phyloP scores from a whole-genome alignment of 2,329 filamentous ascomycete genomes.

The Clonostachys rosea region DNA sequence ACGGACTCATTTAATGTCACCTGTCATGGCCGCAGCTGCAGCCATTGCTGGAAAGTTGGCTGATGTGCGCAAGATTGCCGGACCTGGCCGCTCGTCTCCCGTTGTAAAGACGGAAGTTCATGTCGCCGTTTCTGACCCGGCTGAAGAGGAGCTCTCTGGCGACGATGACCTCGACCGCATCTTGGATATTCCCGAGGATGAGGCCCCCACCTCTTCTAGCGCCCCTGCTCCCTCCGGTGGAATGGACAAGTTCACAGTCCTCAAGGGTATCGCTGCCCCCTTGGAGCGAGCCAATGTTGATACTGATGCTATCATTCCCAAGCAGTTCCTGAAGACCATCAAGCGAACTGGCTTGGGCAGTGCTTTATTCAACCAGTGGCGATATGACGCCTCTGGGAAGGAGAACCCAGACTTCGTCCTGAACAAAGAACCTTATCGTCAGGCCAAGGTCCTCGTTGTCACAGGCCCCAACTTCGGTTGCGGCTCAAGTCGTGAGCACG shows the following conservation, averaged over 20 bases:
- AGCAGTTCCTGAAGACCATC: slow-evolving; percentile 99
- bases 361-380: slow-evolving; percentile 82
- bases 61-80: slow-evolving; percentile 77
- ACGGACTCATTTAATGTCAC: slow-evolving; percentile 93
- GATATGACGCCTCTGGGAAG: slow-evolving; percentile 63
- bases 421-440: slow-evolving; percentile 82
- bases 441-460: slow-evolving; percentile 83
- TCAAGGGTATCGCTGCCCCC: slow-evolving; percentile 84
- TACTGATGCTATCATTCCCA: slow-evolving; percentile 99
- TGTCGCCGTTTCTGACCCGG: slow-evolving; percentile 16
- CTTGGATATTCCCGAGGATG: slow-evolving; percentile 56
- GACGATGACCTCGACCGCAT: slow-evolving; percentile 44
- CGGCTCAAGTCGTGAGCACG: slow-evolving; percentile 88
- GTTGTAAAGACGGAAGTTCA: slow-evolving; percentile 43
- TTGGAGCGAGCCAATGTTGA: slow-evolving; percentile 89
- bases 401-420: slow-evolving; percentile 82
- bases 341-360: slow-evolving; percentile 90
- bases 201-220: slow-evolving; percentile 60
- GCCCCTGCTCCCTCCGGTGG: slow-evolving; percentile 48
- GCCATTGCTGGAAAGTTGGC: slow-evolving; percentile 87
- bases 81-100: slow-evolving; percentile 33
- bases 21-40: slow-evolving; percentile 91
- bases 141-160: slow-evolving; percentile 37
- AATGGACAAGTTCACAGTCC: slow-evolving; percentile 76
- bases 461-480: slow-evolving; percentile 95